A percentile compares a stretch with the other conserved stretches of the same genome.
phyloP scores from a whole-genome alignment of 352 stramenopile genomes.

The Thraustochytrium sp. region DNA sequence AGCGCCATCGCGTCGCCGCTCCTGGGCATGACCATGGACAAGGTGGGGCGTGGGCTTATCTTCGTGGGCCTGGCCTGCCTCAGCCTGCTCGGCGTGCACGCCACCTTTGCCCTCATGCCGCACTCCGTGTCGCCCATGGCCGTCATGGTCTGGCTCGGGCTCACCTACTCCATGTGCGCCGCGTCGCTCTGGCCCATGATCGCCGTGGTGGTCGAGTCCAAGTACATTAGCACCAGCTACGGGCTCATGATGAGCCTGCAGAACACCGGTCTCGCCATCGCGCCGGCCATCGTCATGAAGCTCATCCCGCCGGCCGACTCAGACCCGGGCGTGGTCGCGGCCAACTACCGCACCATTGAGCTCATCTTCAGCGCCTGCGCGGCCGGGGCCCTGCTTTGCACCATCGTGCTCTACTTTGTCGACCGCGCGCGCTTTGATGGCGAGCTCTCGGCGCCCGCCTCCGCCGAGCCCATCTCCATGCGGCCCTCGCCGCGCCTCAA shows the following conservation, averaged over 20 bases:
- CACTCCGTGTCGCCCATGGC: slow-evolving; percentile 3
- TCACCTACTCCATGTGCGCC: slow-evolving; percentile 29
- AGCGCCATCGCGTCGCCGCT: slow-evolving; percentile 11
- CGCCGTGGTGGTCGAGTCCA: slow-evolving; percentile 6
- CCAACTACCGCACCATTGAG: slow-evolving; percentile 9
- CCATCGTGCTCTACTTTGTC: slow-evolving; percentile 31
- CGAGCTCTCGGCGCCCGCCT: not conserved
- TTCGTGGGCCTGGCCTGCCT: slow-evolving; percentile 32
- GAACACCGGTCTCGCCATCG: slow-evolving; percentile 10
- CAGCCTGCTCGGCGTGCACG: slow-evolving; percentile 1
- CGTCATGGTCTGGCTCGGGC: slow-evolving; percentile 35
- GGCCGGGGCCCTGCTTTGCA: not conserved
- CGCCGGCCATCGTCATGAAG: slow-evolving; percentile 12
- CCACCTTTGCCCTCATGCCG: slow-evolving; percentile 18
- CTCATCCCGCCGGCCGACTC: not conserved
- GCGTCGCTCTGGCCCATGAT: slow-evolving; percentile 39
- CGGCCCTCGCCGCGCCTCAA: slow-evolving; percentile 29
- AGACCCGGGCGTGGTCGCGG: not conserved
- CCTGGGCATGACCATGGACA: slow-evolving; percentile 23
- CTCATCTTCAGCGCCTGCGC: slow-evolving; percentile 9
- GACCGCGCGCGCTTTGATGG: not conserved
- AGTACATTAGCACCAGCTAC: slow-evolving; percentile 10
- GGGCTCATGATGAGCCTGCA: slow-evolving; percentile 37
- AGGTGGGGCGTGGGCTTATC: slow-evolving; percentile 2
- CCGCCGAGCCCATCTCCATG: not conserved